phyloP scores from a whole-genome alignment of 169 alveolate genomes.

The Fabrea salina region DNA sequence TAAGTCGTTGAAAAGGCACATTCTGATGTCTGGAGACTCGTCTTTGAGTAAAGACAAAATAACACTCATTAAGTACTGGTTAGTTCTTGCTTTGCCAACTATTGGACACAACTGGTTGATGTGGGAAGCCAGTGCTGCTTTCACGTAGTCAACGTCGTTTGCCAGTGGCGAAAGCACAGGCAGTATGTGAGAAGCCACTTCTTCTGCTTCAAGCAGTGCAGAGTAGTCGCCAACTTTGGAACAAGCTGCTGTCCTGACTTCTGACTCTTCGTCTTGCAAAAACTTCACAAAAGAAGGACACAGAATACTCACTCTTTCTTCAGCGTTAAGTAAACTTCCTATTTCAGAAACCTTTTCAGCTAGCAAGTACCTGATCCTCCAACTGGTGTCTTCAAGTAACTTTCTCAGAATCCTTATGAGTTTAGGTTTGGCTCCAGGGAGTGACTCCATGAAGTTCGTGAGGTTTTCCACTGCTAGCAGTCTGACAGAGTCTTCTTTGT shows the following conservation, averaged over 20 bases:
- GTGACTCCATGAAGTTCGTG: slow-evolving; percentile 17
- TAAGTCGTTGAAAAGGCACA: slow-evolving; percentile 66
- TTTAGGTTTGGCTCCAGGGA: slow-evolving; percentile 23
- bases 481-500: slow-evolving; percentile 68
- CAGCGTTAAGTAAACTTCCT: neutral
- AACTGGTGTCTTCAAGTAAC: slow-evolving; percentile 67
- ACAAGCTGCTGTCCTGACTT: slow-evolving; percentile 46
- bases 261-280: slow-evolving; percentile 66
- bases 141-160: slow-evolving; percentile 63
- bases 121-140: slow-evolving; percentile 73
- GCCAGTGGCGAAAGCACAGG: slow-evolving; percentile 61
- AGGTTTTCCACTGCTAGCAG: slow-evolving; percentile 66
- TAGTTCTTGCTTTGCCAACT: slow-evolving; percentile 64
- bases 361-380: slow-evolving; percentile 70
- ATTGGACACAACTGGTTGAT: slow-evolving; percentile 63
- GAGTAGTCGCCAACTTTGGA: slow-evolving; percentile 57
- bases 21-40: slow-evolving; percentile 73
- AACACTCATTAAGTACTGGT: slow-evolving; percentile 70
- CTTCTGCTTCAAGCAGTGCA: slow-evolving; percentile 54
- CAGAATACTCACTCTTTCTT: slow-evolving; percentile 26
- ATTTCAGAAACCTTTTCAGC: slow-evolving; percentile 63
- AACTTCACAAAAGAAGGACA: slow-evolving; percentile 44
- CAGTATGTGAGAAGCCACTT: slow-evolving; percentile 54
- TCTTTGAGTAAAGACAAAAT: slow-evolving; percentile 72
- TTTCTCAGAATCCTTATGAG: slow-evolving; percentile 44